Conservation (phyloP, 345 rosid genomes). For the Acer negundo region DNA sequence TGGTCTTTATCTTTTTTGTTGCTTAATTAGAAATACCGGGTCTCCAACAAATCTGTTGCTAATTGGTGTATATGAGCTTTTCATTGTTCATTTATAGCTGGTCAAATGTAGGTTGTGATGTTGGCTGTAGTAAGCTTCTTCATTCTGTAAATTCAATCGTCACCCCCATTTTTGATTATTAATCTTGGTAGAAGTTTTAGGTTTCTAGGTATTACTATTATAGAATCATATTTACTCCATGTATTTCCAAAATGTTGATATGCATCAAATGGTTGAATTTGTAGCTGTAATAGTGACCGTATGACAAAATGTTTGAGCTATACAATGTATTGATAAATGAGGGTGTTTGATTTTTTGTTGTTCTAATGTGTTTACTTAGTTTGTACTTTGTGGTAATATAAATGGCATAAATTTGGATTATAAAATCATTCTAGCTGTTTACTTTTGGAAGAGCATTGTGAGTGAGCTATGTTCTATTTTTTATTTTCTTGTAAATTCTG, state of each 20-base stretch:
- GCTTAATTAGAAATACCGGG: slow-evolving; percentile 43
- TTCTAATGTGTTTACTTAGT: background rate
- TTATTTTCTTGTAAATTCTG: too few relatives aligned
- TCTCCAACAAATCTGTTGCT: background rate
- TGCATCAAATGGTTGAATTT: slow-evolving; percentile 7
- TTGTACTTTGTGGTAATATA: background rate
- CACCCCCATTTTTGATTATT: background rate
- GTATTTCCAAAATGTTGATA: background rate
- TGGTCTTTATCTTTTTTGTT: slow-evolving; percentile 65
- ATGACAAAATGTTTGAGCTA: background rate
- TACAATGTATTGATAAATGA: background rate
- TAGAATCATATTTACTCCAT: slow-evolving; percentile 11
- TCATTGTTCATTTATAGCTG: background rate
- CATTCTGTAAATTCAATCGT: slow-evolving; percentile 28
- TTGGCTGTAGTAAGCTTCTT: background rate
- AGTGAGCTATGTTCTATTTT: too few relatives aligned
- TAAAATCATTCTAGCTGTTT: background rate
- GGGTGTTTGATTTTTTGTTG: background rate
- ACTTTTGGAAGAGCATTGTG: background rate
- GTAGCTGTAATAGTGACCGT: slow-evolving; percentile 2
- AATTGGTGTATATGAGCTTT: background rate
- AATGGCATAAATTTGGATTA: background rate
- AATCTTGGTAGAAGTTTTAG: background rate
- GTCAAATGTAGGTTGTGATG: background rate
- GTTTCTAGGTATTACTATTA: background rate